phyloP scores from a whole-genome alignment of 345 rosid species.

The Lumnitzera littorea region DNA sequence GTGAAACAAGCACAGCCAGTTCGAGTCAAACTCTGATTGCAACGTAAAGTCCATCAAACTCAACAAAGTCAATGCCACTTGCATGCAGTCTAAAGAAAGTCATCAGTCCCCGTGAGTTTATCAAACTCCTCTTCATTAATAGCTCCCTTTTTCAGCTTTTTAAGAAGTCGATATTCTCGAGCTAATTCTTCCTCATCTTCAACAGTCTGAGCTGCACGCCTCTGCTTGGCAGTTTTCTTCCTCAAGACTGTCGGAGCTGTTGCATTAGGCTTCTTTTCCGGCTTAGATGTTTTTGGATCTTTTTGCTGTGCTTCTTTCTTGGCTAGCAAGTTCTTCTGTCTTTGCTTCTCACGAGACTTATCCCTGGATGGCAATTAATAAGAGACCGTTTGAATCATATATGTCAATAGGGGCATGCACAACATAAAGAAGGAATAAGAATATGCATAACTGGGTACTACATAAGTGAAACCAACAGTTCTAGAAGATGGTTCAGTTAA shows the following conservation, averaged over 20 bases:
- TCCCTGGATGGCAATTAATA: slow-evolving; percentile 40
- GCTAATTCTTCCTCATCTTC: slow-evolving; percentile 77
- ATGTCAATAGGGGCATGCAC: no score
- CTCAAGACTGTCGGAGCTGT: slow-evolving; percentile 19
- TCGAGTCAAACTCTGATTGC: no score
- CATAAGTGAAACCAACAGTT: no score
- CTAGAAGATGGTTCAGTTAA: no score
- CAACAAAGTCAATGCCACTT: no score
- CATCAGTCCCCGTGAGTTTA: slow-evolving; percentile 65
- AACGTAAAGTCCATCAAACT: no score
- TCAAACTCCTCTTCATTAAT: slow-evolving; percentile 69
- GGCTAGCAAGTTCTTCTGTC: slow-evolving; percentile 49
- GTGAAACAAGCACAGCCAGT: no score
- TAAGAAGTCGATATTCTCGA: slow-evolving; percentile 51
- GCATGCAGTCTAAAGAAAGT: slow-evolving; percentile 24
- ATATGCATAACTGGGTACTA: no score
- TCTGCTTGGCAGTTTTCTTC: slow-evolving; percentile 78
- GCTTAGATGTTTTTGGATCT: slow-evolving; percentile 37
- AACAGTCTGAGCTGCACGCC: slow-evolving; percentile 62
- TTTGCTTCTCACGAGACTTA: slow-evolving; percentile 78
- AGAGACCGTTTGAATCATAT: not conserved
- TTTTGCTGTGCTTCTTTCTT: slow-evolving; percentile 47
- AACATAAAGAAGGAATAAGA: no score
- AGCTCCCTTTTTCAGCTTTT: slow-evolving; percentile 57
- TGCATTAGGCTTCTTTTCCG: slow-evolving; percentile 25